A percentile compares a stretch with the other conserved stretches of the same genome.
phyloP scores from a whole-genome alignment of 768 basidiomycete genomes.

The Mycena chlorophos region DNA sequence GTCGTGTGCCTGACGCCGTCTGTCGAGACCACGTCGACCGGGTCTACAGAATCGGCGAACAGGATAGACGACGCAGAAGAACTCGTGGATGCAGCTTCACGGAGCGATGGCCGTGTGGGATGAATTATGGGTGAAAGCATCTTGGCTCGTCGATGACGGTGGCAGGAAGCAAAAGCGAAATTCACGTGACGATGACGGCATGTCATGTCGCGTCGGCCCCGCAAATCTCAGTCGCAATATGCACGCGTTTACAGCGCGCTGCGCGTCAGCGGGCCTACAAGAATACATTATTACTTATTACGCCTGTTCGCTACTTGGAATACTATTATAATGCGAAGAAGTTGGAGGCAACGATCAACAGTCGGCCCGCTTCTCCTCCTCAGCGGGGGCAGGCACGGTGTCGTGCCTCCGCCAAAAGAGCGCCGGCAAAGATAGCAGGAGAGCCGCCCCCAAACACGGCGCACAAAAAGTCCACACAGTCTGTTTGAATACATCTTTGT shows the following conservation, averaged over 20 bases:
- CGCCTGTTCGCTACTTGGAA: no score
- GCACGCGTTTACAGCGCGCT: neutral
- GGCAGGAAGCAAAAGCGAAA: no score
- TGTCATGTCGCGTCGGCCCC: no score
- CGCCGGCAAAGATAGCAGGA: conserved; percentile 45
- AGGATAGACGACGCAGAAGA: conserved; percentile 18
- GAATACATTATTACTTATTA: neutral
- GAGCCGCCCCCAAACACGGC: conserved; percentile 65
- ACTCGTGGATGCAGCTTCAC: neutral
- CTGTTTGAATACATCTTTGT: conserved; percentile 34
- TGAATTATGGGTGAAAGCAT: conserved; percentile 2
- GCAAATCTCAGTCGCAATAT: neutral
- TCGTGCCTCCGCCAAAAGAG: conserved; percentile 9
- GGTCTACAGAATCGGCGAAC: conserved; percentile 29
- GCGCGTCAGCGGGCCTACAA: neutral
- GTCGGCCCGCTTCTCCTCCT: neutral
- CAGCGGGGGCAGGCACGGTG: conserved; percentile 3
- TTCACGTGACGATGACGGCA: no score
- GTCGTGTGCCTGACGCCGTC: conserved; percentile 63
- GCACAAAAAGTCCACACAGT: conserved; percentile 73
- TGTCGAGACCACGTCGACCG: conserved; percentile 46
- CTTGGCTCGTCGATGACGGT: no score
- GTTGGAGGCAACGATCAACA: no score
- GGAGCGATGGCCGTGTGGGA: neutral
- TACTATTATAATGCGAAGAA: no score